These are phyloP conservation scores for Canavalia ensiformis DNA, from an alignment of 306 rosid species.

Conservation along the genomic window DNA sequence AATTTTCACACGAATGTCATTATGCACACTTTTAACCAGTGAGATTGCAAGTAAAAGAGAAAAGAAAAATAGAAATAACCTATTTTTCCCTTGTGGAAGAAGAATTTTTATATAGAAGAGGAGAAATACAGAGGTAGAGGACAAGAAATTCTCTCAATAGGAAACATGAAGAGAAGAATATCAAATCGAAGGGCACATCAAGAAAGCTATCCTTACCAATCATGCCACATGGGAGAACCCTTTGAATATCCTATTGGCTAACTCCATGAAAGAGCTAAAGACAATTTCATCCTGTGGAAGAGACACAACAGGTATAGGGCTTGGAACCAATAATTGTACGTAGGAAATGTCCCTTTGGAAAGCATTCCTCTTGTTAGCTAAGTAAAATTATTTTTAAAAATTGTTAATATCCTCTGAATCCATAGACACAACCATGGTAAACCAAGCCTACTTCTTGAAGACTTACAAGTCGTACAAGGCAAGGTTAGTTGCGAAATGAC, in stretches of 20 bases:
- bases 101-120: background rate
- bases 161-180: background rate
- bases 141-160: background rate
- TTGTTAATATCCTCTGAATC: background rate
- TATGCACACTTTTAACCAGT: slow-evolving; percentile 14
- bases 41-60: background rate
- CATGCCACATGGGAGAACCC: background rate
- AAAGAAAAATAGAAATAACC: background rate
- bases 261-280: background rate
- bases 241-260: background rate
- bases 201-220: background rate
- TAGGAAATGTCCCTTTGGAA: background rate
- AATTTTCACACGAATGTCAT: background rate
- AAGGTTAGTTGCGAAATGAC: background rate
- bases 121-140: background rate
- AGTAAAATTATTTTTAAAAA: too few relatives aligned
- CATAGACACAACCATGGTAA: background rate
- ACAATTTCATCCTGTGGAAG: background rate
- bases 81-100: background rate
- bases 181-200: background rate
- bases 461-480: background rate
- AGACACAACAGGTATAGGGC: background rate
- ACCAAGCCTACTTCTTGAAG: background rate
- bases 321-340: background rate
- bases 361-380: background rate